These are phyloP conservation scores for Rubia tinctorum DNA, from an alignment of 305 asterid species.

Conservation along the genomic window DNA sequence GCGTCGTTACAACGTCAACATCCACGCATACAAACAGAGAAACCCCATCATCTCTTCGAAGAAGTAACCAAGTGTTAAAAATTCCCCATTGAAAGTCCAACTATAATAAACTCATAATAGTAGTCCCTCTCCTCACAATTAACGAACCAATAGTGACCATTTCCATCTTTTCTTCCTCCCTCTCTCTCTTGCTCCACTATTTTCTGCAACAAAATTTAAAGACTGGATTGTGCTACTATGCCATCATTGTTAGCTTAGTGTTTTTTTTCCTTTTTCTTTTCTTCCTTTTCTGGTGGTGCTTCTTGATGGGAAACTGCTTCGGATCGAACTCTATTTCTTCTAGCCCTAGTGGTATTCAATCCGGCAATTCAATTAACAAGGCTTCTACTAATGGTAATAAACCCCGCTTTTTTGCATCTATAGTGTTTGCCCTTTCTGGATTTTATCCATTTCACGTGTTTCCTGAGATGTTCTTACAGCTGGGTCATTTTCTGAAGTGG, in stretches of 20 bases:
- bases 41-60: slow-evolving; percentile 15
- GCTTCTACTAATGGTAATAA: slow-evolving; percentile 31
- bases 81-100: slow-evolving; percentile 12
- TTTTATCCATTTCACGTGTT: slow-evolving; percentile 8
- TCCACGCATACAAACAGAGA: neutral
- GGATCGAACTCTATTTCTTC: slow-evolving; percentile 24
- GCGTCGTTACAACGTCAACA: neutral
- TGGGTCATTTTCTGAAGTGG: neutral
- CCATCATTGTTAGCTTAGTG: neutral
- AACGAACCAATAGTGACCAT: neutral
- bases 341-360: slow-evolving; percentile 16
- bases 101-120: neutral
- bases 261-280: slow-evolving; percentile 6
- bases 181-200: neutral
- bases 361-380: slow-evolving; percentile 15
- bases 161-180: neutral
- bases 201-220: neutral
- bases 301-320: slow-evolving; percentile 44
- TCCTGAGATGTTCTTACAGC: neutral
- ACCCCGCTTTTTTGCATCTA: neutral
- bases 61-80: slow-evolving; percentile 4
- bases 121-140: neutral
- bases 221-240: neutral
- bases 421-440: slow-evolving; percentile 15
- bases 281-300: neutral